These are phyloP conservation scores for Geotrichum fermentans DNA, from an alignment of 1,139 yeast genomes.

Conservation along the genomic window DNA sequence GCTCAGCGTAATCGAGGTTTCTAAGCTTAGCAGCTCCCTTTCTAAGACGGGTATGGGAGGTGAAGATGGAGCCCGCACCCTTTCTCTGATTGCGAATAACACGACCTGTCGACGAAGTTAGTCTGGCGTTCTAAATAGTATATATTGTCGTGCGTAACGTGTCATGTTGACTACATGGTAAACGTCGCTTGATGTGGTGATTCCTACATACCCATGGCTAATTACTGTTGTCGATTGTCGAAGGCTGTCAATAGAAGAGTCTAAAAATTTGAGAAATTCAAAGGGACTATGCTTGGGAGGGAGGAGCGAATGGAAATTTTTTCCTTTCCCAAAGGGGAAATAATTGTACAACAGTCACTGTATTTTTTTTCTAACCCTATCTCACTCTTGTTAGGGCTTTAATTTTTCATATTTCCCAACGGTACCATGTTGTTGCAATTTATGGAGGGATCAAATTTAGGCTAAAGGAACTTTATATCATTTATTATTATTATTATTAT, in stretches of 20 bases:
- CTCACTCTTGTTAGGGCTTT: constrained; percentile 4
- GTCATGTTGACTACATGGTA: background rate
- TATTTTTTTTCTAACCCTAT: too few relatives aligned
- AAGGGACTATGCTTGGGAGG: constrained; percentile 3
- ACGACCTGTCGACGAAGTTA: constrained; percentile 57
- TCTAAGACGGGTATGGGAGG: constrained; percentile 99
- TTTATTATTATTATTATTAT: too few relatives aligned
- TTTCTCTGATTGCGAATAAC: constrained; percentile 99
- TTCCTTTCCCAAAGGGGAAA: constrained; percentile 1
- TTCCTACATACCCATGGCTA: constrained; percentile 18
- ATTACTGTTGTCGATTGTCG: constrained; percentile 19
- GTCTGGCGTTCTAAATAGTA: background rate
- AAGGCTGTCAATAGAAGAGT: constrained; percentile 20
- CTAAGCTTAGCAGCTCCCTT: constrained; percentile 99
- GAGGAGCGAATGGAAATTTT: constrained; percentile 4
- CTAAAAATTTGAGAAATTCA: constrained; percentile 13
- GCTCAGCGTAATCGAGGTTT: constrained; percentile 98
- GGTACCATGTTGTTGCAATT: too few relatives aligned
- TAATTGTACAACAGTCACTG: constrained; percentile 3
- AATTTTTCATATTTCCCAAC: too few relatives aligned
- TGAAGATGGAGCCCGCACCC: constrained; percentile 99
- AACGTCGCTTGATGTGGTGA: background rate
- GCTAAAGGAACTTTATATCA: too few relatives aligned
- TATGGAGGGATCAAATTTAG: too few relatives aligned
- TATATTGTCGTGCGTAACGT: background rate